Evolutionary conservation across 306 rosid species (phyloP).

Genomic region (Cucurbita ficifolia): DNA sequence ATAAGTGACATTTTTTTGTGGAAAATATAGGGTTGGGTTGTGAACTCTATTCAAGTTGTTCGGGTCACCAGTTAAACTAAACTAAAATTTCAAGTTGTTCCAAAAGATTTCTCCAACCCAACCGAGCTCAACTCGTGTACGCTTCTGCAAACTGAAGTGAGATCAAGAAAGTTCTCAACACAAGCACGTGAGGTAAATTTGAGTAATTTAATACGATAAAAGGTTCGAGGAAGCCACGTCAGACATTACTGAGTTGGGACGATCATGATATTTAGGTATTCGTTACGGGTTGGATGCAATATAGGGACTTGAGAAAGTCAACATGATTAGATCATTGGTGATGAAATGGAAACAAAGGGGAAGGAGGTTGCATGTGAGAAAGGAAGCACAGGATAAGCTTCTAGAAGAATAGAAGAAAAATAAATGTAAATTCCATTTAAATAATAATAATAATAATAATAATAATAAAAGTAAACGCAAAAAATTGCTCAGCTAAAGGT

Average conservation of each 20-base stretch:
- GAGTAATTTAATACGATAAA: neutral
- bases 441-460: too few species aligned
- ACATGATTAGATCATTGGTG: neutral
- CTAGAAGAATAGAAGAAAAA: slow-evolving; percentile 11
- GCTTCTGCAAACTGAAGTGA: neutral
- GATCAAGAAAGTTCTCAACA: neutral
- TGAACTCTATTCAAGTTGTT: too few species aligned
- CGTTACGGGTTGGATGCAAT: too few species aligned
- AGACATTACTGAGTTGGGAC: neutral
- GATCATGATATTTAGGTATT: neutral
- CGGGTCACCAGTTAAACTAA: too few species aligned
- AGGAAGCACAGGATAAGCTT: neutral
- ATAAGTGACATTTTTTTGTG: too few species aligned
- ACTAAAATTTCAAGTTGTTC: too few species aligned
- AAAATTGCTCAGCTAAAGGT: neutral
- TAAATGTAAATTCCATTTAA: neutral
- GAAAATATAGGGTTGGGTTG: too few species aligned
- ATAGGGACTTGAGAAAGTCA: neutral
- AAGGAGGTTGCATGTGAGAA: neutral
- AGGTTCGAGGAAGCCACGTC: neutral
- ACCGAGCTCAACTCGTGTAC: too few species aligned
- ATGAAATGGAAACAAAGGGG: neutral
- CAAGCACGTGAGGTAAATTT: neutral
- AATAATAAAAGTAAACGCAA: too few species aligned
- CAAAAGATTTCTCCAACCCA: too few species aligned